phyloP scores from a whole-genome alignment of 371 early-diverging fungal species.

The Massospora cicadina region DNA sequence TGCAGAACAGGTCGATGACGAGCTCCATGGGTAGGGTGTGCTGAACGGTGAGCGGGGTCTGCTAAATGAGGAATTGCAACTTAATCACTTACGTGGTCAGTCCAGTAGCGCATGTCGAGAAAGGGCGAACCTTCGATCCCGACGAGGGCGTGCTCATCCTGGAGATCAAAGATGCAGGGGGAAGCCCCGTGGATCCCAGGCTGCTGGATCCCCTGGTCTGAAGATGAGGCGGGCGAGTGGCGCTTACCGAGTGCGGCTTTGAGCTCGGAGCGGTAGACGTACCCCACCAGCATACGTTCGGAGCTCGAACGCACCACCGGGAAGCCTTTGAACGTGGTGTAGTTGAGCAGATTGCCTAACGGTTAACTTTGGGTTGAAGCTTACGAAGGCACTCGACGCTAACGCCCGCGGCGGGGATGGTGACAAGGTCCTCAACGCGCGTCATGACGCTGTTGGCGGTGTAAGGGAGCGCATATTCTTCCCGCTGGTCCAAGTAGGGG shows the following conservation, averaged over 20 bases:
- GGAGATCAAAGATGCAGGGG: conserved; percentile 19
- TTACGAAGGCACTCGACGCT: conserved; percentile 26
- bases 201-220: conserved; percentile 14
- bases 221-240: conserved; percentile 4
- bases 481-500: conserved; percentile 72
- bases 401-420: conserved; percentile 28
- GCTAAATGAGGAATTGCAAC: conserved; percentile 2
- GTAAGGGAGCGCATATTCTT: conserved; percentile 46
- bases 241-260: conserved; percentile 37
- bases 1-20: conserved; percentile 51
- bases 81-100: conserved; percentile 26
- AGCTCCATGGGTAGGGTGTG: conserved; percentile 46
- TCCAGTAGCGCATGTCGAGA: conserved; percentile 40
- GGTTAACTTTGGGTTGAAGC: neutral
- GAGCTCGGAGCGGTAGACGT: conserved; percentile 47
- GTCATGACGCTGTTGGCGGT: conserved; percentile 37
- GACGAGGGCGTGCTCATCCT: conserved; percentile 16
- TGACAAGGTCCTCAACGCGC: conserved; percentile 30
- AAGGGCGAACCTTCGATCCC: conserved; percentile 26
- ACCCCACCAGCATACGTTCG: conserved; percentile 44
- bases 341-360: conserved; percentile 23
- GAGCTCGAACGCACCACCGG: conserved; percentile 36
- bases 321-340: conserved; percentile 45
- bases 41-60: conserved; percentile 49
- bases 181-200: conserved; percentile 16